Evolutionary conservation across 2,329 filamentous ascomycete genomes (phyloP).

Genomic region (Alternaria sp.): DNA sequence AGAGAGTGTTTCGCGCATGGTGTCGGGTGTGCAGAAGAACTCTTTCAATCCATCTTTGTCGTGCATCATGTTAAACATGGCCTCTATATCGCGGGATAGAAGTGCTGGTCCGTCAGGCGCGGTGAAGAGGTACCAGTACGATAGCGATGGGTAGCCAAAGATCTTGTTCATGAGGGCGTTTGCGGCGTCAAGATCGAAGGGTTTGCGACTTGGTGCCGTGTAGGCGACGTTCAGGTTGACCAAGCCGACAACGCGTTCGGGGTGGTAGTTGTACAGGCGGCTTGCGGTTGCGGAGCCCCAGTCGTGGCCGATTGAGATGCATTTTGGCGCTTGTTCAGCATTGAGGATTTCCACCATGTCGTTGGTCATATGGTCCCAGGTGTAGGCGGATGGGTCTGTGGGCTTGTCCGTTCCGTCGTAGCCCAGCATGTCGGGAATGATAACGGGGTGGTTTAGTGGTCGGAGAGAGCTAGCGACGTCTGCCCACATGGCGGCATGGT

Average conservation of each 20-base stretch:
- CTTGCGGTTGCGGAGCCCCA: conserved; percentile 55
- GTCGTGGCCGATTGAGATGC: conserved; percentile 58
- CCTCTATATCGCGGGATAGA: conserved; percentile 50
- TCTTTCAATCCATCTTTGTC: conserved; percentile 43
- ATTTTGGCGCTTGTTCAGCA: conserved; percentile 26
- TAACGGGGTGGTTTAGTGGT: conserved; percentile 49
- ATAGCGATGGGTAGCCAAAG: conserved; percentile 48
- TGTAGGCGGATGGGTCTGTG: conserved; percentile 29
- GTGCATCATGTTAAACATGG: conserved; percentile 46
- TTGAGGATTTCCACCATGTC: conserved; percentile 38
- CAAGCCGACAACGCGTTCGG: conserved; percentile 51
- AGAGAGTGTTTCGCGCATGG: conserved; percentile 39
- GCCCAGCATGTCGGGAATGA: conserved; percentile 50
- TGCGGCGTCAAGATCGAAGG: conserved; percentile 48
- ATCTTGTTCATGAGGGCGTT: conserved; percentile 41
- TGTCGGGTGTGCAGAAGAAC: conserved; percentile 48
- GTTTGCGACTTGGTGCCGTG: conserved; percentile 37
- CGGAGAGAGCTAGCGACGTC: conserved; percentile 51
- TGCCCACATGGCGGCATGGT: conserved; percentile 55
- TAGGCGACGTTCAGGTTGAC: conserved; percentile 55
- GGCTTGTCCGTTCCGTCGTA: conserved; percentile 48
- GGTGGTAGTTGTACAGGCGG: conserved; percentile 53
- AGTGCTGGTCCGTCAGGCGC: conserved; percentile 49
- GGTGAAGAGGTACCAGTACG: conserved; percentile 58
- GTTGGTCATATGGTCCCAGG: conserved; percentile 28